Base-by-base conservation (phyloP, 176 grass and related monocot species). In the Alloteropsis semialata region DNA sequence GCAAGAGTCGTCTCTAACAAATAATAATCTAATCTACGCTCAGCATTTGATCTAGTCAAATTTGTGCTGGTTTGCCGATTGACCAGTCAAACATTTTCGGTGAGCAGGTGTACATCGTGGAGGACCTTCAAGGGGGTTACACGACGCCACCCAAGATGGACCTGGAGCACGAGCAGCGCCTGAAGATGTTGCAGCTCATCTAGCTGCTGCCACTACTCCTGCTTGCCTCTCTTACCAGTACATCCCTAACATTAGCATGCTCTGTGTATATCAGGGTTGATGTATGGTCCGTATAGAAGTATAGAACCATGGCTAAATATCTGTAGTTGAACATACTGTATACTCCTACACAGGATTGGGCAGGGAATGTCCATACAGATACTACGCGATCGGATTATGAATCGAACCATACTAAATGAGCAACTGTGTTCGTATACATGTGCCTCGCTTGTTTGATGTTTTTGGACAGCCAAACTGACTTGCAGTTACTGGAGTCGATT, bases 141-240 rank as follows among this genome's bases (percentile, higher is more conserved):
- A 79, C 89, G 18, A 58, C 81, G 16, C 86, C 94, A 16, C n/a
- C 54, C 54, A 89, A 91, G 80, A 84, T 97, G 86, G 86, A 97
- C 41, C 72, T 81, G 2, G 86, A 91, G 73, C 94, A 93, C 0
- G 94, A 97, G 75, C 75, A 85, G 27, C 86, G 89, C 25, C 75
- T 97, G 53, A 93, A 91, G 46, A 82, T 86, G 78, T 78, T 97
- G 63, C 82, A 89, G 41, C 94, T 97, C 74, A 45, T 97, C 50
- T 91, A 97, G 75, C 30, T 70, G 50, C 43, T 58, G 11, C 33
- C 22, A 43, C 21, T 21, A 27, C 22, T 25, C 13, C 22, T 8
- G 36, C 36, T 42, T 24, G 36, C 36, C 37, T 41, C 11, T 41
- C 36, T 39, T n/a, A 67, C 36, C 2, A 59, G 66, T 87, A 80